phyloP scores from a whole-genome alignment of 129 eudicot genomes.

The Chrysanthemum makinoi region DNA sequence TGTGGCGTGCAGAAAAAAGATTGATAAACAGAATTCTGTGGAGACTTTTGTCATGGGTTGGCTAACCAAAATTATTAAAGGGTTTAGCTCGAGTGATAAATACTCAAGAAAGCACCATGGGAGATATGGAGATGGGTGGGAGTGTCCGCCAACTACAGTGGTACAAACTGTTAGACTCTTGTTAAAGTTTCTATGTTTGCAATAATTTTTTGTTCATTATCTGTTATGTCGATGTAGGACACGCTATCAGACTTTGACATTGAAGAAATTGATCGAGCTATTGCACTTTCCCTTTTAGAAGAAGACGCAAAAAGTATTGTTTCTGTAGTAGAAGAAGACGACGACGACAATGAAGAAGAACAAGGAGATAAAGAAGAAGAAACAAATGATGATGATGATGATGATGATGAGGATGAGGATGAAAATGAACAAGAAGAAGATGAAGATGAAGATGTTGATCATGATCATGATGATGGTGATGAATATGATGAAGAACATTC shows the following conservation, averaged over 20 bases:
- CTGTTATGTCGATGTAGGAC: conserved; percentile 45
- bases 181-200: neutral
- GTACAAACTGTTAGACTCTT: conserved; percentile 36
- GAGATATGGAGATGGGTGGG: conserved; percentile 66
- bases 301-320: conserved; percentile 51
- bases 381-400: neutral
- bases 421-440: neutral
- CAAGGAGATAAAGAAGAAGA: neutral
- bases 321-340: conserved; percentile 31
- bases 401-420: neutral
- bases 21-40: conserved; percentile 20
- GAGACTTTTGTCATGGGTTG: conserved; percentile 64
- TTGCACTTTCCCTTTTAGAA: conserved; percentile 90
- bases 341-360: neutral
- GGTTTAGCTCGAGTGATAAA: conserved; percentile 53
- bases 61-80: conserved; percentile 73
- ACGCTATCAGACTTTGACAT: conserved; percentile 61
- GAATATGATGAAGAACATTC: conserved; percentile 26
- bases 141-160: conserved; percentile 61
- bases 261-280: conserved; percentile 90
- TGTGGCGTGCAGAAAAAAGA: conserved; percentile 1
- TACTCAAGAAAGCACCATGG: conserved; percentile 68
- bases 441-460: conserved; percentile 13
- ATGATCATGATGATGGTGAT: neutral
- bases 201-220: neutral